These are phyloP conservation scores for Botrytis tulipae DNA, from an alignment of 2,329 filamentous ascomycete species.

Conservation along the genomic window DNA sequence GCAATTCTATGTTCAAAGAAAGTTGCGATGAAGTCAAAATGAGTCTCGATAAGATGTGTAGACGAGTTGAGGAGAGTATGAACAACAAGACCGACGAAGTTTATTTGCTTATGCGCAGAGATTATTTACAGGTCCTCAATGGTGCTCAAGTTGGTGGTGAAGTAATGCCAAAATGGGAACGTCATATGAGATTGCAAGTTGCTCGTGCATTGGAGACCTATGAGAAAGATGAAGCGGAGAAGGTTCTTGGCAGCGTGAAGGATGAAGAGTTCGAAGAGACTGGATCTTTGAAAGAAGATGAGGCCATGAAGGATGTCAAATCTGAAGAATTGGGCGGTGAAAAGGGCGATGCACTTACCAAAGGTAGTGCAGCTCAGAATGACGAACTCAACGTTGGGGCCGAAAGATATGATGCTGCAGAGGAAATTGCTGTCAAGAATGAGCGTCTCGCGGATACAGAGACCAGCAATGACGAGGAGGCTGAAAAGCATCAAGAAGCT, in stretches of 20 bases:
- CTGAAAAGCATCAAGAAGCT: not conserved
- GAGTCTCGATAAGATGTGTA: conserved; percentile 43
- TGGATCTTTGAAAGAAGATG: not conserved
- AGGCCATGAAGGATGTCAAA: not conserved
- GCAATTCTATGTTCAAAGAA: conserved; percentile 49
- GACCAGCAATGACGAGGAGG: not conserved
- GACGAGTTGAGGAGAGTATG: conserved; percentile 32
- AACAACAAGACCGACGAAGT: conserved; percentile 36
- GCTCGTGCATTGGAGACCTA: conserved; percentile 2
- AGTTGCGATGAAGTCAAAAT: conserved; percentile 45
- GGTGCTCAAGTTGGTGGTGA: conserved; percentile 32
- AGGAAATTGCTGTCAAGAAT: not conserved
- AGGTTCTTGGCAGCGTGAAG: not conserved
- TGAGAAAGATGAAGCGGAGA: conserved; percentile 7
- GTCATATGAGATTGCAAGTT: conserved; percentile 24
- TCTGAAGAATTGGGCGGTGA: not conserved
- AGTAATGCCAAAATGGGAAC: conserved; percentile 32
- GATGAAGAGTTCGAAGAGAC: not conserved
- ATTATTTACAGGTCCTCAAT: conserved; percentile 38
- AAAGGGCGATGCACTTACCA: not conserved
- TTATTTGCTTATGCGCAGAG: conserved; percentile 36
- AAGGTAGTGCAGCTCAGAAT: not conserved
- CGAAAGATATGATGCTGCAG: too few relatives aligned
- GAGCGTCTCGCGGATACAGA: not conserved
- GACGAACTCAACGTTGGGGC: not conserved